Percentiles rank a stretch among this genome's conserved stretches.
phyloP scores from a whole-genome alignment of 2,329 filamentous ascomycete species.

The Thelonectria discophora region DNA sequence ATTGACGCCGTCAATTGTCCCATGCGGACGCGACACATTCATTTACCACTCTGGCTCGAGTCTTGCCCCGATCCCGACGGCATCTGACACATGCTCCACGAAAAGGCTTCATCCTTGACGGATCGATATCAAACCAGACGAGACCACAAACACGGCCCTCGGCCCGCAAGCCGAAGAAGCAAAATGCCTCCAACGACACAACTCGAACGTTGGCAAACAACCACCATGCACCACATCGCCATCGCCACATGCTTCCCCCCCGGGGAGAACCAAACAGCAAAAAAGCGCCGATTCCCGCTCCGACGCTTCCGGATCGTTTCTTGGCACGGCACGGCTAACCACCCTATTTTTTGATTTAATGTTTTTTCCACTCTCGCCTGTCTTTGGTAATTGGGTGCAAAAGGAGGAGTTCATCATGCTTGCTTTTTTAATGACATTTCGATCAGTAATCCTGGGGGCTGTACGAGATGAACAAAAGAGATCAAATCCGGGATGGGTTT shows the following conservation, averaged over 20 bases:
- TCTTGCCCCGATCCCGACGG: background rate
- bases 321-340: background rate
- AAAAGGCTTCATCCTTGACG: background rate
- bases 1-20: background rate
- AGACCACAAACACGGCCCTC: background rate
- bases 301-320: constrained; percentile 7
- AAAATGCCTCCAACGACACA: background rate
- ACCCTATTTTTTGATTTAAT: background rate
- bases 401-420: background rate
- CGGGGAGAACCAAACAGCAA: background rate
- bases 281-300: constrained; percentile 12
- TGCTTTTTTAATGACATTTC: background rate
- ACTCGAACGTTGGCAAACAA: background rate
- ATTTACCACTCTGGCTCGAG: background rate
- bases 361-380: background rate
- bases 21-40: background rate
- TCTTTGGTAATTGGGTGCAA: background rate
- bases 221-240: background rate
- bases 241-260: background rate
- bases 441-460: background rate
- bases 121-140: background rate
- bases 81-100: background rate
- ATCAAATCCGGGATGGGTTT: background rate
- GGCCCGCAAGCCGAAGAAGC: background rate
- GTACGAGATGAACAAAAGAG: background rate